Conservation (phyloP, 257 asterid species). For the Nicotiana knightiana region DNA sequence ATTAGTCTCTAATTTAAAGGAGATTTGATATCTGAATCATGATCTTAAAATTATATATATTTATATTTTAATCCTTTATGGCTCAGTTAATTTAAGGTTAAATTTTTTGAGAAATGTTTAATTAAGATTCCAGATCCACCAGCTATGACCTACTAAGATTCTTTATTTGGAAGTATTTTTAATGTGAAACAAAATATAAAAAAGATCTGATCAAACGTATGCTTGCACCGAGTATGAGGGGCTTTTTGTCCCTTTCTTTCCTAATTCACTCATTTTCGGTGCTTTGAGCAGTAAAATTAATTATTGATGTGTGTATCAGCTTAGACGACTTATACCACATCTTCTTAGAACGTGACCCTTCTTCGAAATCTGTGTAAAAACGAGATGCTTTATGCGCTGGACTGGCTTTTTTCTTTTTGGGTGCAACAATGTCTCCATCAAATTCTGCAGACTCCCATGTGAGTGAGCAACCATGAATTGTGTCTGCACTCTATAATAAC, state of each 20-base stretch:
- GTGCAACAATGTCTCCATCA: conserved; percentile 2
- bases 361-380: too few relatives aligned
- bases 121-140: neutral
- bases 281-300: neutral
- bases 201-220: neutral
- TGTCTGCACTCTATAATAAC: neutral
- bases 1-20: neutral
- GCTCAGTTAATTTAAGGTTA: neutral
- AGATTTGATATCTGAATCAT: neutral
- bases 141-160: neutral
- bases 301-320: too few relatives aligned
- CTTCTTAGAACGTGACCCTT: too few relatives aligned
- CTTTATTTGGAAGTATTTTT: neutral
- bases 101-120: neutral
- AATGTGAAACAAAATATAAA: neutral
- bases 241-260: neutral
- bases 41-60: neutral
- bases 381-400: too few relatives aligned
- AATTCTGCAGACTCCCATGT: neutral
- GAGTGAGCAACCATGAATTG: neutral
- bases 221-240: neutral
- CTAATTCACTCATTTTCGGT: neutral
- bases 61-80: neutral
- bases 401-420: neutral
- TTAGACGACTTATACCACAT: too few relatives aligned